A percentile compares a stretch with the other conserved stretches of the same genome.
phyloP scores from a whole-genome alignment of 202 grass and related monocot species.

The Musa balbisiana region DNA sequence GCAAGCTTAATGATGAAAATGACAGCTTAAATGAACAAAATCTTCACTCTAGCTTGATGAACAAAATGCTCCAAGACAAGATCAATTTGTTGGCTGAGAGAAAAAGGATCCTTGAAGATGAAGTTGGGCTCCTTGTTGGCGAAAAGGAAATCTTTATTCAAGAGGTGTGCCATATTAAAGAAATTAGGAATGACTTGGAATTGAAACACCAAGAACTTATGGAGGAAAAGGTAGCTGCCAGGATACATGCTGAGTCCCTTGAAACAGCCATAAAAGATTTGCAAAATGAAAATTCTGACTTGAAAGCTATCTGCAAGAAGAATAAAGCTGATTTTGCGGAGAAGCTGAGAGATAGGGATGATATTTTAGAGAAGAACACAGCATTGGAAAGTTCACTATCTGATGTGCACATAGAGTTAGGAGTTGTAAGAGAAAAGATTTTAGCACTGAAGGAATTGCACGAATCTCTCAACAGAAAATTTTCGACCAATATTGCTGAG shows the following conservation, averaged over 20 bases:
- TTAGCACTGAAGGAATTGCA: not conserved
- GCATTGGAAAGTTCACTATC: not conserved
- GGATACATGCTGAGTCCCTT: conserved; percentile 25
- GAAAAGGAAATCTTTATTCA: conserved; percentile 23
- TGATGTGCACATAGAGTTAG: not conserved
- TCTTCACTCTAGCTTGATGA: conserved; percentile 37
- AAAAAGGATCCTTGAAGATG: conserved; percentile 26
- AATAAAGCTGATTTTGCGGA: conserved; percentile 8
- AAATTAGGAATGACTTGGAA: conserved; percentile 56
- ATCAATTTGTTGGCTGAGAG: conserved; percentile 26
- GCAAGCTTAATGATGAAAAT: conserved; percentile 54
- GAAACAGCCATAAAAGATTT: conserved; percentile 37
- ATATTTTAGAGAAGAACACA: not conserved
- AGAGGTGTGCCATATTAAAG: conserved; percentile 54
- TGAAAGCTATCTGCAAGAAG: not conserved
- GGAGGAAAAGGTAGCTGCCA: conserved; percentile 39
- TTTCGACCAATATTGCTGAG: not conserved
- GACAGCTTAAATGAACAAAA: conserved; percentile 58
- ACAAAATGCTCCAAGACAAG: conserved; percentile 38
- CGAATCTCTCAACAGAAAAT: not conserved
- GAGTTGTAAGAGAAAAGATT: not conserved
- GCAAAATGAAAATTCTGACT: conserved; percentile 26
- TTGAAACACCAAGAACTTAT: conserved; percentile 37
- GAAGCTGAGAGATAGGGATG: not conserved
- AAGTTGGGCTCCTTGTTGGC: conserved; percentile 19